phyloP scores from a whole-genome alignment of 257 asterid species.

The Petunia axillaris region DNA sequence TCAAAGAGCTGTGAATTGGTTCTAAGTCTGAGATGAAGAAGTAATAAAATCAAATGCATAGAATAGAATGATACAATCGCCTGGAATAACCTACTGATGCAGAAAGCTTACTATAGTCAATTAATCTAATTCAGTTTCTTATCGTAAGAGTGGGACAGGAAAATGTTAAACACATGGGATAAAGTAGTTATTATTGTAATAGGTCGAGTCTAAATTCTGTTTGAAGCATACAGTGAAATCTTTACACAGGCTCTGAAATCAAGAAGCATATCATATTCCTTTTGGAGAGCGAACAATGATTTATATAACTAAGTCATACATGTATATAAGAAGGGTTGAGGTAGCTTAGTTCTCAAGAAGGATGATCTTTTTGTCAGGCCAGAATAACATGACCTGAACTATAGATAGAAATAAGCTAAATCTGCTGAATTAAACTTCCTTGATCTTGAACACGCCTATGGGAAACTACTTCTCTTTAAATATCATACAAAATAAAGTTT shows the following conservation, averaged over 20 bases:
- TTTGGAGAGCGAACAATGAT: neutral
- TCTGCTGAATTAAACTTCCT: neutral
- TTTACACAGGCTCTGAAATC: neutral
- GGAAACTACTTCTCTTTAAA: neutral
- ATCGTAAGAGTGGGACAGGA: too few species aligned
- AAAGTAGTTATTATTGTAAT: too few species aligned
- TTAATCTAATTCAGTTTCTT: too few species aligned
- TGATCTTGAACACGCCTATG: neutral
- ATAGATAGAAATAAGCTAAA: neutral
- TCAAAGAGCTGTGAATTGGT: too few species aligned
- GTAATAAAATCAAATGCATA: too few species aligned
- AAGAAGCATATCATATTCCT: neutral
- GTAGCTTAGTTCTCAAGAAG: neutral
- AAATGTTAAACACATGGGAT: too few species aligned
- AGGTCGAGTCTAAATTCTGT: neutral
- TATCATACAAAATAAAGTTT: neutral
- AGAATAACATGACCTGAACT: neutral
- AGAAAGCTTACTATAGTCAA: too few species aligned
- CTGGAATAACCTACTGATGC: too few species aligned
- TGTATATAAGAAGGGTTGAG: neutral
- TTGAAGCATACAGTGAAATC: neutral
- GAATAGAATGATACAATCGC: too few species aligned
- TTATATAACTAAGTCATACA: neutral
- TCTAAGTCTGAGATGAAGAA: too few species aligned
- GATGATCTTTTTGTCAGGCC: neutral